Base-by-base conservation (phyloP, 495 filamentous ascomycete genomes). In the Cladorrhinum samala region DNA sequence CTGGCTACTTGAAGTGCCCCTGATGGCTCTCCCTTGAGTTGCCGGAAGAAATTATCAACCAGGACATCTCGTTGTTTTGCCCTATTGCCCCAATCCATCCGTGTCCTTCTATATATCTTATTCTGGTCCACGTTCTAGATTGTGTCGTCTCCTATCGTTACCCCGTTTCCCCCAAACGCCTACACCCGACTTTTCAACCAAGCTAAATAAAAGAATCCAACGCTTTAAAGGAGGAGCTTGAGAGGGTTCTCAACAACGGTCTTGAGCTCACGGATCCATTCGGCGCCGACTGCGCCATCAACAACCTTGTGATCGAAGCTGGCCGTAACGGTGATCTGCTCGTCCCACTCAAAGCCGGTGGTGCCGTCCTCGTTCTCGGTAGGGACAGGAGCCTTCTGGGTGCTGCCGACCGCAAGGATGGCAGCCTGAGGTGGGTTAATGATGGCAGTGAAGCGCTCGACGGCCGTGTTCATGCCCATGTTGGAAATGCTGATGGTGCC, bases 401-500 rank as follows among this genome's bases (percentile, higher is more conserved):
- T 85, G 51, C 89, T 92, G 54, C 94, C 94, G 47, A 99, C 89
- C 42, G 94, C 94, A 52, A 99, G 80, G 70, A 99, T 99, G 65
- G 82, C 84, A 40, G 94, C 91, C 77, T 98, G 93, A 25, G 94
- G 94, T 43, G 94, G 94, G 80, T 99, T 99, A 81, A 99, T 96
- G 67, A 99, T 86, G 57, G 94, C 94, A n/a, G 94, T 96, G 78
- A 99, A 99, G 59, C 89, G 83, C 67, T 96, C 91, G 56, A 99
- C 83, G 36, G 94, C 94, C 9, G 84, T 62, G 80, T 99, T 99
- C 93, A 97, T 97, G 68, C 94, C 94, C 94, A 99, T 96, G 83
- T 99, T 99, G 75, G 86, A 92, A 75, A 99, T 99, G 67, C 92
- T 96, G 75, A 99, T 95, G 60, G 90, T 96, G 68, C 94, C 94